Conservation (phyloP, 345 rosid species). For the Tarenaya hassleriana region DNA sequence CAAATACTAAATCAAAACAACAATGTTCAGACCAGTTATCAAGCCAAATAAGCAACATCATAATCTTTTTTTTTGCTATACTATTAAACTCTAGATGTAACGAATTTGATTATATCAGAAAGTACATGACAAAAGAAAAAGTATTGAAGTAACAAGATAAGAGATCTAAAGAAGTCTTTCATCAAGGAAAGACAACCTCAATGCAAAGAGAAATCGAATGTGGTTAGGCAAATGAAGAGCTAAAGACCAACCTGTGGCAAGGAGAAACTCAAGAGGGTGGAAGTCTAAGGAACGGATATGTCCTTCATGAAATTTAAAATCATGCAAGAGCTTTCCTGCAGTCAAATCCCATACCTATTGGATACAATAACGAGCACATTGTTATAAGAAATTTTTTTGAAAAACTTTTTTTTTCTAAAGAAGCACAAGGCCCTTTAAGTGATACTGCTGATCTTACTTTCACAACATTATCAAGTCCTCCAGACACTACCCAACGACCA, state of each 20-base stretch:
- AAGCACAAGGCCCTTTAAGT: constrained; percentile 5
- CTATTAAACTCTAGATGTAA: too few relatives aligned
- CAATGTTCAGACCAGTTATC: too few relatives aligned
- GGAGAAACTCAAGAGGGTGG: constrained; percentile 95
- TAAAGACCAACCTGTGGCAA: constrained; percentile 70
- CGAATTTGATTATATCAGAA: too few relatives aligned
- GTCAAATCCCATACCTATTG: constrained; percentile 63
- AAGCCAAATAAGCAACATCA: too few relatives aligned
- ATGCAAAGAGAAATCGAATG: too few relatives aligned
- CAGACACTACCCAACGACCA: constrained; percentile 99
- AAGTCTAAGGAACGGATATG: constrained; percentile 74
- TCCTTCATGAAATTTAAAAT: constrained; percentile 90
- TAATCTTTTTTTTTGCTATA: too few relatives aligned
- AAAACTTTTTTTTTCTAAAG: neutral
- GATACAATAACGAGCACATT: constrained; percentile 2
- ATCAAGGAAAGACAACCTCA: too few relatives aligned
- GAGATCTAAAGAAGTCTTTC: too few relatives aligned
- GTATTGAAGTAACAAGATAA: too few relatives aligned
- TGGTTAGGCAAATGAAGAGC: neutral
- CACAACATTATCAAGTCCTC: constrained; percentile 85
- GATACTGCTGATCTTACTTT: constrained; percentile 46
- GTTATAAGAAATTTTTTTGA: neutral
- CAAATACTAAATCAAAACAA: too few relatives aligned
- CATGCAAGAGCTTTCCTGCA: constrained; percentile 96
- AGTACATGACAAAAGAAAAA: too few relatives aligned